phyloP scores from a whole-genome alignment of 768 basidiomycete genomes.

The Exsudoporus frostii region DNA sequence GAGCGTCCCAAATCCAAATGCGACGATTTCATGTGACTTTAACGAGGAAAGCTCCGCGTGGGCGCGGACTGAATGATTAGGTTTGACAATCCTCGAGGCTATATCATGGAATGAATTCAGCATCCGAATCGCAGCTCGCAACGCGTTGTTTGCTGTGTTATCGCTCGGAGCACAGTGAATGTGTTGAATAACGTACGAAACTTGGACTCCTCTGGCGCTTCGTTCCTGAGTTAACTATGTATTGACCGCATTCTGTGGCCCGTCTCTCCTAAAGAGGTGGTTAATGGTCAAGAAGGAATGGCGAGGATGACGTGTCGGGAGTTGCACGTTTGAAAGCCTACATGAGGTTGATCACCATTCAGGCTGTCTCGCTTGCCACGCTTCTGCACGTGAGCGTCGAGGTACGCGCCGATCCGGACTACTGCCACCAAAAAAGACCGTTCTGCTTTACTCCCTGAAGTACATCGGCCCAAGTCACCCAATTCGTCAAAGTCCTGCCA shows the following conservation, averaged over 20 bases:
- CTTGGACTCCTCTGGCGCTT: too few relatives aligned
- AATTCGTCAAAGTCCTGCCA: too few relatives aligned
- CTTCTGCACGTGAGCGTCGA: too few relatives aligned
- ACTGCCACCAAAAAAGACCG: too few relatives aligned
- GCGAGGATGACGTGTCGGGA: background rate
- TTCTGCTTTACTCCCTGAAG: too few relatives aligned
- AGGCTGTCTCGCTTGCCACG: background rate
- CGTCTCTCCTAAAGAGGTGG: background rate
- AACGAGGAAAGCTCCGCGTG: background rate
- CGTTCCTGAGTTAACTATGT: too few relatives aligned
- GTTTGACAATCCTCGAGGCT: background rate
- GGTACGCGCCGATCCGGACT: too few relatives aligned
- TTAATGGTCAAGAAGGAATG: background rate
- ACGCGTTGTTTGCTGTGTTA: background rate
- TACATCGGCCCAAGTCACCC: too few relatives aligned
- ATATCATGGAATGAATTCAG: background rate
- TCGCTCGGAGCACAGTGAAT: background rate
- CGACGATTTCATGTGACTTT: background rate
- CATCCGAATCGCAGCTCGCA: background rate
- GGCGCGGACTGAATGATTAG: background rate
- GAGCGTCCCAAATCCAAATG: background rate
- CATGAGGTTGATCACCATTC: background rate
- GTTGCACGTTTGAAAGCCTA: too few relatives aligned
- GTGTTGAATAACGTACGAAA: background rate
- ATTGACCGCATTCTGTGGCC: background rate